Base-by-base conservation (phyloP, 768 basidiomycete genomes). In the Trametes punicea region DNA sequence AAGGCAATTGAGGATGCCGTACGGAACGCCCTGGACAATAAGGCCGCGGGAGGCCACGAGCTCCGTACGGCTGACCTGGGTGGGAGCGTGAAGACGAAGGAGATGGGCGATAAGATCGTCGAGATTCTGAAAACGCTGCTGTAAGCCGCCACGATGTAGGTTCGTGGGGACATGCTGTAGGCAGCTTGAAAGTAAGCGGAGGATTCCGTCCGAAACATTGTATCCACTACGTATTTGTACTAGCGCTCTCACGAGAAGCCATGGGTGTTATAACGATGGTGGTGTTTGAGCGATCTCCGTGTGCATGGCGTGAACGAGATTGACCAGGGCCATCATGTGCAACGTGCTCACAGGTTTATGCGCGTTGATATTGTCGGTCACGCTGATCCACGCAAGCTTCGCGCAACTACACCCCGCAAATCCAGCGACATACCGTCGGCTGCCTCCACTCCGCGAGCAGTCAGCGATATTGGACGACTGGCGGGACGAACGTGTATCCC, bases 1-100 rank as follows among this genome's bases (percentile, higher is more conserved):
- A 79, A 79, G 53, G 83, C 88, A 20, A 86, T 99, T 56, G 97
- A 99, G 71, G 71, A 75, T 48, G 93, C 97, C n/a, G 96, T 99
- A 8, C 78, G 87, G 57, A 92, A 86, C 70, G 92, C 90, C 23
- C 76, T 99, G 11, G 96, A 99, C 69, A 74, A 76, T 9, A 73
- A 78, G 48, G 77, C 77, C 7, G 56, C 71, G 8, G 94, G 93
- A 4, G 94, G 94, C 8, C 73, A 77, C 62, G 94, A 89, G 13
- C 71, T 88, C 55, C 80, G 93, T 64, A 95, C 95, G 2, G 84
- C 82, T 29, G 97, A 99, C 72, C 75, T 99, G 40, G 90, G 93
- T 47, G 97, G 97, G 20, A 78, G 77, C 13, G 80, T 79, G 46
- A 75, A 75, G 29, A 98, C 97, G 18, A 75, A 69, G 38, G 88